Evolutionary conservation across 2,329 filamentous ascomycete species (phyloP).

Genomic region (Sphaerulina populicola): DNA sequence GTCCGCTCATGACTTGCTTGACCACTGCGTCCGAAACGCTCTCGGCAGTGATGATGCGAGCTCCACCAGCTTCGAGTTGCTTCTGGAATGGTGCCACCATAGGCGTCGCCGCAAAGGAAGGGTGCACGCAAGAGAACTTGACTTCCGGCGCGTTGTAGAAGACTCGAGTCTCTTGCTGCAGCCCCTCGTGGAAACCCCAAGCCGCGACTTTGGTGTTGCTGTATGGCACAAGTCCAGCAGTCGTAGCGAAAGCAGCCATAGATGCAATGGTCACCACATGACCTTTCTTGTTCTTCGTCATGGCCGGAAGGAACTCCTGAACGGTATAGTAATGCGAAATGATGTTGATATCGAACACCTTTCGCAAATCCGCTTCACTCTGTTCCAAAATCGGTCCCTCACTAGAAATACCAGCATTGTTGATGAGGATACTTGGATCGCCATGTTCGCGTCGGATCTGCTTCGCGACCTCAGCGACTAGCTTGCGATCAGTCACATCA

Average conservation of each 20-base stretch:
- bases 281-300: slow-evolving; percentile 46
- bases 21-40: slow-evolving; percentile 39
- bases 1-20: slow-evolving; percentile 37
- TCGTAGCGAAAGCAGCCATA: slow-evolving; percentile 42
- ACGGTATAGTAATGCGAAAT: slow-evolving; percentile 46
- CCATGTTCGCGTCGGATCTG: slow-evolving; percentile 37
- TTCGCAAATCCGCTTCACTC: slow-evolving; percentile 38
- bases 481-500: slow-evolving; percentile 43
- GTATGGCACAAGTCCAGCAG: slow-evolving; percentile 45
- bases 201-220: slow-evolving; percentile 46
- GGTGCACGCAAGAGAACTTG: slow-evolving; percentile 39
- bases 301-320: slow-evolving; percentile 46
- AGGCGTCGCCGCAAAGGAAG: slow-evolving; percentile 37
- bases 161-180: slow-evolving; percentile 37
- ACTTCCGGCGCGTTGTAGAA: slow-evolving; percentile 38
- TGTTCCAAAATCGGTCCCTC: slow-evolving; percentile 42
- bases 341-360: slow-evolving; percentile 47
- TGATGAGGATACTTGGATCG: slow-evolving; percentile 42
- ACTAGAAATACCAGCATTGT: slow-evolving; percentile 45
- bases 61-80: slow-evolving; percentile 29
- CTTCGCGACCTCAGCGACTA: slow-evolving; percentile 37
- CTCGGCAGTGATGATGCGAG: slow-evolving; percentile 34
- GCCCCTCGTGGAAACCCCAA: slow-evolving; percentile 47
- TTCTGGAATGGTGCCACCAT: slow-evolving; percentile 32
- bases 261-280: slow-evolving; percentile 51